Percentiles rank a stretch among this genome's conserved stretches.
Conservation (phyloP, 2,329 filamentous ascomycete species). For the Rutstroemia sydowiana region DNA sequence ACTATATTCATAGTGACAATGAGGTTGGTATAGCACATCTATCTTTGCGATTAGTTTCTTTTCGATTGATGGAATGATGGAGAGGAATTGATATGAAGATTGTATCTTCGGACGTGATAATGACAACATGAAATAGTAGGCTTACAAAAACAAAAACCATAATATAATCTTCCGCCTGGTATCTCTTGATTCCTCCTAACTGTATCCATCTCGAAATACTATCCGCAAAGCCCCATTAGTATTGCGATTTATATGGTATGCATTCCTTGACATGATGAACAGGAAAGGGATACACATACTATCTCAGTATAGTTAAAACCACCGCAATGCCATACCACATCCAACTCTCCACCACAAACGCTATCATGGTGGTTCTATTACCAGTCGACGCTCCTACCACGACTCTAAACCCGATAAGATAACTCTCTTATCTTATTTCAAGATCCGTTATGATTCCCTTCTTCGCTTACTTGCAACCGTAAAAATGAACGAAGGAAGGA, state of each 20-base stretch:
- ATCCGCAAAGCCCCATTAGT: not conserved
- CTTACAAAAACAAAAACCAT: conserved; percentile 47
- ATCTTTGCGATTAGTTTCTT: not conserved
- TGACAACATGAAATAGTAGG: conserved; percentile 1
- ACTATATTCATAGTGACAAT: conserved; percentile 49
- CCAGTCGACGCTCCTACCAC: not conserved
- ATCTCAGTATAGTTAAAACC: conserved; percentile 19
- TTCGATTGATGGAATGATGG: not conserved
- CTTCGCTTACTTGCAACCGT: no score
- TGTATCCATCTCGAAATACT: conserved; percentile 35
- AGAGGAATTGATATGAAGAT: no score
- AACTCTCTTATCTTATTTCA: no score
- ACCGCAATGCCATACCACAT: conserved; percentile 37
- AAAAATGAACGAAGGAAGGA: no score
- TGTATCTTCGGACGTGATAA: no score
- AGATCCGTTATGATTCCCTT: no score
- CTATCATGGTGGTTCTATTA: not conserved
- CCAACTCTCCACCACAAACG: conserved; percentile 35
- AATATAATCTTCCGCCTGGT: conserved; percentile 49
- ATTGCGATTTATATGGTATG: no score
- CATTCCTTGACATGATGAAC: not conserved
- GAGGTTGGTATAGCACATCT: conserved; percentile 46
- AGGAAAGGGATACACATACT: conserved; percentile 27
- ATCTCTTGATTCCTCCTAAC: conserved; percentile 39
- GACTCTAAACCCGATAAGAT: no score